These are phyloP conservation scores for Chrysanthemum lavandulifolium DNA, from an alignment of 129 eudicot genomes.

Conservation along the genomic window DNA sequence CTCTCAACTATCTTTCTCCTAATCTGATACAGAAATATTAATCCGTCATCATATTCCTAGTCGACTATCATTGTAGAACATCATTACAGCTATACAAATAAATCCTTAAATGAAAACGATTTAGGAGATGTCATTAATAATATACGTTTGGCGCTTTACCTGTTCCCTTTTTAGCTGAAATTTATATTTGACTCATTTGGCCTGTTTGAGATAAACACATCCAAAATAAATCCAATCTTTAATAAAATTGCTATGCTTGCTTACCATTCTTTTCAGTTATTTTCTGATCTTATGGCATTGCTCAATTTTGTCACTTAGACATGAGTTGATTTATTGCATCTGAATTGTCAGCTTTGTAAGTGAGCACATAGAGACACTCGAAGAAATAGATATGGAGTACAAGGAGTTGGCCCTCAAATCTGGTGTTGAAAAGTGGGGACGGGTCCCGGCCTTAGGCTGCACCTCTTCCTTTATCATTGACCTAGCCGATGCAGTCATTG, in stretches of 20 bases:
- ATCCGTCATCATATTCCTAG: too few species aligned
- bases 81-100: too few species aligned
- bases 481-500: slow-evolving; percentile 88
- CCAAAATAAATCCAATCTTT: too few species aligned
- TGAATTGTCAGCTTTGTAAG: slow-evolving; percentile 73
- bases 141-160: background rate
- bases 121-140: background rate
- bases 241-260: background rate
- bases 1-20: background rate
- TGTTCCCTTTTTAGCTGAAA: background rate
- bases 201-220: background rate
- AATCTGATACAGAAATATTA: too few species aligned
- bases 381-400: slow-evolving; percentile 95
- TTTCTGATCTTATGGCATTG: too few species aligned
- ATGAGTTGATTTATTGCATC: background rate
- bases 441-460: slow-evolving; percentile 89
- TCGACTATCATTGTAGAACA: too few species aligned
- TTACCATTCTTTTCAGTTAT: background rate
- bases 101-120: background rate
- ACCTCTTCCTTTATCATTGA: slow-evolving; percentile 66
- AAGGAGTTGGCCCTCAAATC: slow-evolving; percentile 78
- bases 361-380: slow-evolving; percentile 95
- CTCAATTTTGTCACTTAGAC: background rate
- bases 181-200: background rate
- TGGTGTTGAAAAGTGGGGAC: slow-evolving; percentile 83